Evolutionary conservation across 352 stramenopile species (phyloP), one percentile per base, ranked within the genome.

Genomic region (Phytopythium litorale): DNA sequence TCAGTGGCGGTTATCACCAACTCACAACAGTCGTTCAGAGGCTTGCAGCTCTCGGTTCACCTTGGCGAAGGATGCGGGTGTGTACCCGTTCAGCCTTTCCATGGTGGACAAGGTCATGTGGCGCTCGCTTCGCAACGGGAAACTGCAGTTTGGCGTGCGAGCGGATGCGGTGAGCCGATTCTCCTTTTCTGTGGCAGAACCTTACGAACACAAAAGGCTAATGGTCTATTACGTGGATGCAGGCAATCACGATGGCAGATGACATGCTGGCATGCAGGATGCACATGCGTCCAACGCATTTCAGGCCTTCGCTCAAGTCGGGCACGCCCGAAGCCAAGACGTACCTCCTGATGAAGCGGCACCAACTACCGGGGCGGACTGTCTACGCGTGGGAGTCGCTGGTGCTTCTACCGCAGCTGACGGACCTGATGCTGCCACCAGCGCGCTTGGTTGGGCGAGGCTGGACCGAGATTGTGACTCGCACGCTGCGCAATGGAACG

Each of bases 281-380:
- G 11, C 9, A 18, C 50, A 21, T 40, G 18, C 30, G n/a, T n/a
- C 11, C 50, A 15, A 18, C 4, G 7, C 5, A 7, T 7, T 7
- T 56, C 4, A 38, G 43, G 35, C 28, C 30, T 8, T 12, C n/a
- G 18, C 8, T 21, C 50, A 19, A 56, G 13, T 38, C 50, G n/a
- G 50, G 30, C 1, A 7, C 35, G 16, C 3, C 11, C 4, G 6
- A 15, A 12, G 28, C 43, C 50, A 56, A 43, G 50, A 56, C 23
- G 4, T 58, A 58, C 35, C 52, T 58, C n/a, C 35, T 58, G n/a
- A 9, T 75, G 48, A 79, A 77, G 62, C 66, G 72, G 11, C 69
- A 73, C 8, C n/a, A 3, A 6, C 64, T 66, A 7, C 19, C 60
- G 1, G 25, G 56, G 37, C 49, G 66, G 1, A 32, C 68, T 6